Percentiles rank a stretch among this genome's conserved stretches.
Conservation (phyloP, 441 rosid species). For the Eruca vesicaria region DNA sequence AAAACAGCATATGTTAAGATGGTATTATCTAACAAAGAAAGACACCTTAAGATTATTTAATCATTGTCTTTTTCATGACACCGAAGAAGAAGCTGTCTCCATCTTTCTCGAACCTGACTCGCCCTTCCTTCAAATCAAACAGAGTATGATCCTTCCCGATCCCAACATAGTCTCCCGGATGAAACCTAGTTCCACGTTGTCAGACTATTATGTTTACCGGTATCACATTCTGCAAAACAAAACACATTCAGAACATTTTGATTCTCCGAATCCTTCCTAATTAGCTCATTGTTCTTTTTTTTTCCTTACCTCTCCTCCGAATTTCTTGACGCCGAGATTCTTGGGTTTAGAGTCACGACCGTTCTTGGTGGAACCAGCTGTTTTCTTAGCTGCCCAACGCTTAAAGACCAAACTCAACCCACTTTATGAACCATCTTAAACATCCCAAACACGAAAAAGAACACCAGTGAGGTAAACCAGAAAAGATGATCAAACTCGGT, state of each 20-base stretch:
- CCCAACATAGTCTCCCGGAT: constrained; percentile 84
- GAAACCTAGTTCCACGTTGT: constrained; percentile 75
- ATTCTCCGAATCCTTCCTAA: neutral
- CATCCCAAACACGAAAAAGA: neutral
- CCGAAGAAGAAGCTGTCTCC: constrained; percentile 22
- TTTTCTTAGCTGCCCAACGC: constrained; percentile 88
- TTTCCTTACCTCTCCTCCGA: constrained; percentile 79
- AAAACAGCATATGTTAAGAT: neutral
- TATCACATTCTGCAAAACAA: constrained; percentile 56
- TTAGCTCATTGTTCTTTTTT: neutral
- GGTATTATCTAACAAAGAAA: neutral
- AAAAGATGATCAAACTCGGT: constrained; percentile 6
- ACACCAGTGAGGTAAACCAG: neutral
- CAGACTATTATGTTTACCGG: constrained; percentile 76
- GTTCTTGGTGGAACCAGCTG: constrained; percentile 86
- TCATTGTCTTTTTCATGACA: neutral
- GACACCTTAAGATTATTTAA: neutral
- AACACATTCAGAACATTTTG: neutral
- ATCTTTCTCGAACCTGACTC: constrained; percentile 59
- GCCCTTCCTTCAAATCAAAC: constrained; percentile 75
- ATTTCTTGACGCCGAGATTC: constrained; percentile 86
- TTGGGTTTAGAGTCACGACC: constrained; percentile 92
- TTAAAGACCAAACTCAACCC: constrained; percentile 67
- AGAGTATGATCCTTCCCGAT: constrained; percentile 91
- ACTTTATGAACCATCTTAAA: constrained; percentile 51